phyloP scores from a whole-genome alignment of 176 grass and related monocot species.

The Ensete glaucum region DNA sequence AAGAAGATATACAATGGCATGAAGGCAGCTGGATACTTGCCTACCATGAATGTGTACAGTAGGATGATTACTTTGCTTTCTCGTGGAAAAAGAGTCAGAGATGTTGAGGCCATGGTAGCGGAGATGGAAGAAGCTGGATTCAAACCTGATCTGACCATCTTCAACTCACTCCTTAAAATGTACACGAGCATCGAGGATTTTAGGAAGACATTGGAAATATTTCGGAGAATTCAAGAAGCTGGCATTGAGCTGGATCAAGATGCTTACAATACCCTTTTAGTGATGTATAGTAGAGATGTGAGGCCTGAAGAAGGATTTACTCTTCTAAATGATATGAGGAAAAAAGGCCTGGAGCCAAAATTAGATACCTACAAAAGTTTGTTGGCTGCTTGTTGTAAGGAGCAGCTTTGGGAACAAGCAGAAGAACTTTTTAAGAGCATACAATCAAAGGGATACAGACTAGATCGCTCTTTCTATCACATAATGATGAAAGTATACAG shows the following conservation, averaged over 20 bases:
- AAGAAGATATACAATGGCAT: conserved; percentile 99
- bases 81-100: conserved; percentile 53
- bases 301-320: conserved; percentile 81
- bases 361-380: conserved; percentile 89
- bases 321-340: conserved; percentile 71
- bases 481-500: conserved; percentile 93
- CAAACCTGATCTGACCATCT: conserved; percentile 56
- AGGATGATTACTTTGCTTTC: conserved; percentile 68
- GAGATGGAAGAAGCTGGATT: conserved; percentile 76
- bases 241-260: conserved; percentile 68
- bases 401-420: conserved; percentile 65
- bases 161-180: conserved; percentile 75
- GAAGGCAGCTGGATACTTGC: conserved; percentile 85
- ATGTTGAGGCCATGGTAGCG: conserved; percentile 71
- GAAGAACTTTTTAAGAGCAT: conserved; percentile 74
- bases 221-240: conserved; percentile 52
- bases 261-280: conserved; percentile 78
- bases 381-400: conserved; percentile 68
- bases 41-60: conserved; percentile 75
- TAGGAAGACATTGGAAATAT: conserved; percentile 61
- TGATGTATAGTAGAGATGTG: conserved; percentile 77
- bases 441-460: conserved; percentile 46
- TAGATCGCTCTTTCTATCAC: conserved; percentile 80
- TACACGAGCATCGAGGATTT: conserved; percentile 58
- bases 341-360: conserved; percentile 55